Evolutionary conservation across 306 rosid genomes (phyloP).

Genomic region (Oxytropis ochrocephala): DNA sequence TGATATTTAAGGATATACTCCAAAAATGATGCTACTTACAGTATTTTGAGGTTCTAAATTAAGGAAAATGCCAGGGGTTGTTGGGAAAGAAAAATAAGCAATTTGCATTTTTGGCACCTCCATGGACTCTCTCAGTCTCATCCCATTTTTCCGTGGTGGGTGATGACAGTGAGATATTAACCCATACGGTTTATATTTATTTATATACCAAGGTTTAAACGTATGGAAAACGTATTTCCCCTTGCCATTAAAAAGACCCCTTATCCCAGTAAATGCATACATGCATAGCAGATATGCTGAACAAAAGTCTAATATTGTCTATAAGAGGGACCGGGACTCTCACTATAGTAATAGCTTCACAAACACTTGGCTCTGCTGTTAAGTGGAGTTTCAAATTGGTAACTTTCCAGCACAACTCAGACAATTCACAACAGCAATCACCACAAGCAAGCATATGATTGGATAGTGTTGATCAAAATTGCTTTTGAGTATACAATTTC

Average conservation of each 20-base stretch:
- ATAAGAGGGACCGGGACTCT: not conserved
- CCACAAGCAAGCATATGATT: not conserved
- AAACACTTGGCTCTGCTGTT: not conserved
- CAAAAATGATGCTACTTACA: not conserved
- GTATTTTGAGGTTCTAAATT: conserved; percentile 3
- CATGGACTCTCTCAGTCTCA: not conserved
- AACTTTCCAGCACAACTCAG: not conserved
- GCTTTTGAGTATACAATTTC: too few species aligned
- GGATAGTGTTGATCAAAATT: too few species aligned
- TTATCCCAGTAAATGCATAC: not conserved
- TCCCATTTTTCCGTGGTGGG: conserved; percentile 18
- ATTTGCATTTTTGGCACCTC: not conserved
- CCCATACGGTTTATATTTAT: conserved; percentile 17
- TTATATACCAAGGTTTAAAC: not conserved
- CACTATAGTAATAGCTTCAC: not conserved
- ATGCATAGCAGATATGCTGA: not conserved
- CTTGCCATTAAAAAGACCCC: not conserved
- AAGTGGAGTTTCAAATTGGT: not conserved
- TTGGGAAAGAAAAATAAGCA: not conserved
- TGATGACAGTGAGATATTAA: not conserved
- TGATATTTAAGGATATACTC: not conserved
- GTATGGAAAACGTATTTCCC: not conserved
- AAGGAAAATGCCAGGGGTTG: conserved; percentile 6
- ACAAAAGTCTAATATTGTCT: not conserved
- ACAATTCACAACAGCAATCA: not conserved